Conservation (phyloP, 345 rosid genomes). For the Camelina laxa region DNA sequence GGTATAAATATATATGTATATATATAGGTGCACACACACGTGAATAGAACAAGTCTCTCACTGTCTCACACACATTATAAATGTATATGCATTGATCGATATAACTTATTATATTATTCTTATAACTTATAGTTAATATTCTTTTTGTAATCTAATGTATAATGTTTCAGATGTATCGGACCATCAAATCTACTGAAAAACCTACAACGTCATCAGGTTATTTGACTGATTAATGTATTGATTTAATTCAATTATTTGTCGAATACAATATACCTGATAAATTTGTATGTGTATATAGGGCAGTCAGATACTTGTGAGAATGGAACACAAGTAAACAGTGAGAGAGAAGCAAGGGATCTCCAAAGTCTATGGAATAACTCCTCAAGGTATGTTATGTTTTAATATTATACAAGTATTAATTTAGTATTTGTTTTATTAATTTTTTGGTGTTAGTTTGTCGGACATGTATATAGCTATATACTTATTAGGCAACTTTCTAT, state of each 20-base stretch:
- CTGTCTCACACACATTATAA: not conserved
- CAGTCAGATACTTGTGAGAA: constrained; percentile 76
- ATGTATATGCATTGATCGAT: not conserved
- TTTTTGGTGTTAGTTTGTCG: constrained; percentile 13
- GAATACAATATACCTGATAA: not conserved
- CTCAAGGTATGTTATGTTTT: constrained; percentile 44
- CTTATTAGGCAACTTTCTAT: constrained; percentile 28
- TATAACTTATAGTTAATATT: not conserved
- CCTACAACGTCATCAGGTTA: constrained; percentile 47
- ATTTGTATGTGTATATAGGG: constrained; percentile 42
- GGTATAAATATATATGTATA: not conserved
- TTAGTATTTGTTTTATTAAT: constrained; percentile 8
- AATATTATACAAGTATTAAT: not conserved
- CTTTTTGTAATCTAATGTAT: not conserved
- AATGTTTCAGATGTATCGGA: constrained; percentile 49
- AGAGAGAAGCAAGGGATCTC: constrained; percentile 27
- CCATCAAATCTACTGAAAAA: constrained; percentile 46
- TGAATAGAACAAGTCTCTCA: constrained; percentile 31
- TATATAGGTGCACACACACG: constrained; percentile 25
- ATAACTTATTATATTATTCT: constrained; percentile 25
- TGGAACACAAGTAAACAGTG: constrained; percentile 66
- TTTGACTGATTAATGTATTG: constrained; percentile 11
- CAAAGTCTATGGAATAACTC: constrained; percentile 43
- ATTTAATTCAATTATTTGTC: not conserved
- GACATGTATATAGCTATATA: constrained; percentile 6